These are phyloP conservation scores for Claviceps sorghi DNA, from an alignment of 2,329 filamentous ascomycete species.

Conservation along the genomic window DNA sequence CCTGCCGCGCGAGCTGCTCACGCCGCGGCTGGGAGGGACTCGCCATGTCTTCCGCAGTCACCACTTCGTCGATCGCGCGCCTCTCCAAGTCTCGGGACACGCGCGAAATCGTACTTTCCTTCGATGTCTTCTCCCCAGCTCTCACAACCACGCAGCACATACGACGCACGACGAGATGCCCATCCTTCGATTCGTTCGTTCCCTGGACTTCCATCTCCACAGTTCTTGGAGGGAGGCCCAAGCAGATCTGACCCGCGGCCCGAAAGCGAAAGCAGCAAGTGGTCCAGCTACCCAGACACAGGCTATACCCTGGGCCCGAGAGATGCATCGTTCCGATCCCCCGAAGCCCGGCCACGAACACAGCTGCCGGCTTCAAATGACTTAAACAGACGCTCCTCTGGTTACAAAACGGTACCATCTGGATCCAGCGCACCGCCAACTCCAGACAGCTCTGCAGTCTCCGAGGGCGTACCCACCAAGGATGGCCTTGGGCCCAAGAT, in stretches of 20 bases:
- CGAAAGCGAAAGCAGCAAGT: slow-evolving; percentile 24
- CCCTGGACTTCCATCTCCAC: slow-evolving; percentile 30
- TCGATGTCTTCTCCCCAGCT: slow-evolving; percentile 20
- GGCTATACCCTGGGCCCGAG: slow-evolving; percentile 30
- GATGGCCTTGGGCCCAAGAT: slow-evolving; percentile 53
- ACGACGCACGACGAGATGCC: slow-evolving; percentile 30
- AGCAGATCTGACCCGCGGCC: slow-evolving; percentile 20
- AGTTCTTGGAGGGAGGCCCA: slow-evolving; percentile 25
- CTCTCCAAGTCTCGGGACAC: slow-evolving; percentile 23
- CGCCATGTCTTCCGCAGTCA: slow-evolving; percentile 27
- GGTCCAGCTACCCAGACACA: slow-evolving; percentile 25
- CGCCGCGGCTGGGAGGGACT: slow-evolving; percentile 34
- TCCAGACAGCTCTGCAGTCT: slow-evolving; percentile 14
- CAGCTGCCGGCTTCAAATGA: slow-evolving; percentile 25
- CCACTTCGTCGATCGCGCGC: slow-evolving; percentile 32
- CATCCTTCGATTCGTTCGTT: slow-evolving; percentile 22
- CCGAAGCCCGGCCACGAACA: slow-evolving; percentile 20
- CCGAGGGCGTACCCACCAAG: slow-evolving; percentile 35
- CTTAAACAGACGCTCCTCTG: slow-evolving; percentile 12
- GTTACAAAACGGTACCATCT: slow-evolving; percentile 13
- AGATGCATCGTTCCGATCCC: slow-evolving; percentile 20
- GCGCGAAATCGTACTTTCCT: slow-evolving; percentile 34
- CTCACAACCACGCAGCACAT: slow-evolving; percentile 30
- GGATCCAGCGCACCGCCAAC: slow-evolving; percentile 15
- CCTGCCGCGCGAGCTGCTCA: slow-evolving; percentile 27